phyloP scores from a whole-genome alignment of 2,329 filamentous ascomycete genomes.

The Arthrobotrys megalospora region DNA sequence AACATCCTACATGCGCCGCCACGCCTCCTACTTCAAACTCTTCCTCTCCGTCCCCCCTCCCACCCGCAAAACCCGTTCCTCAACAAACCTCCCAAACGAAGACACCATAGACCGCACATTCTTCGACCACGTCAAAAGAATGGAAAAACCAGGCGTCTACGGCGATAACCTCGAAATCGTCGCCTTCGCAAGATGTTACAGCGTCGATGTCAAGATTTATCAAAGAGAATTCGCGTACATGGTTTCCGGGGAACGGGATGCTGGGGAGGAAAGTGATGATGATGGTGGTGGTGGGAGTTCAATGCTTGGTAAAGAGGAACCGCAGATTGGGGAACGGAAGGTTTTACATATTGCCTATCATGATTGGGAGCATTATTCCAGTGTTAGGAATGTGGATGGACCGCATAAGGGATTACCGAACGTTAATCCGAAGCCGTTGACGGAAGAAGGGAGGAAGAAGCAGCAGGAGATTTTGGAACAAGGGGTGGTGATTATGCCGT shows the following conservation, averaged over 20 bases:
- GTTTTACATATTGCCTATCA: conserved; percentile 75
- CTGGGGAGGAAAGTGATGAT: conserved; percentile 65
- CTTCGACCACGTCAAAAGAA: conserved; percentile 73
- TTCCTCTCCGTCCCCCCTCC: conserved; percentile 74
- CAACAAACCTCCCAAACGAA: conserved; percentile 71
- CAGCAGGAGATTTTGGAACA: conserved; percentile 66
- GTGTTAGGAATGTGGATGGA: conserved; percentile 75
- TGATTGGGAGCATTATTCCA: conserved; percentile 78
- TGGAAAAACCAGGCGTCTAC: conserved; percentile 75
- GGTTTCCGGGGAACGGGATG: conserved; percentile 67
- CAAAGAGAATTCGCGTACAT: conserved; percentile 71
- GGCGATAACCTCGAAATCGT: conserved; percentile 79
- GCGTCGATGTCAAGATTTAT: conserved; percentile 76
- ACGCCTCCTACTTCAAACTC: conserved; percentile 76
- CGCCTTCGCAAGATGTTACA: conserved; percentile 76
- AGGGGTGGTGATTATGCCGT: conserved; percentile 70
- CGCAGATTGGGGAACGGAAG: not conserved
- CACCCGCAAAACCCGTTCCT: conserved; percentile 70
- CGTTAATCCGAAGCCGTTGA: conserved; percentile 66
- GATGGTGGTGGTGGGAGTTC: conserved; percentile 62
- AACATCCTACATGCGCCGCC: conserved; percentile 72
- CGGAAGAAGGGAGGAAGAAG: conserved; percentile 67
- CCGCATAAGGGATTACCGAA: conserved; percentile 73
- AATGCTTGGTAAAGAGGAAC: conserved; percentile 64
- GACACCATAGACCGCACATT: conserved; percentile 72